Evolutionary conservation across 2,329 filamentous ascomycete genomes (phyloP), one percentile per base, ranked within the genome.

Genomic region (Pestalotiopsis sp.): DNA sequence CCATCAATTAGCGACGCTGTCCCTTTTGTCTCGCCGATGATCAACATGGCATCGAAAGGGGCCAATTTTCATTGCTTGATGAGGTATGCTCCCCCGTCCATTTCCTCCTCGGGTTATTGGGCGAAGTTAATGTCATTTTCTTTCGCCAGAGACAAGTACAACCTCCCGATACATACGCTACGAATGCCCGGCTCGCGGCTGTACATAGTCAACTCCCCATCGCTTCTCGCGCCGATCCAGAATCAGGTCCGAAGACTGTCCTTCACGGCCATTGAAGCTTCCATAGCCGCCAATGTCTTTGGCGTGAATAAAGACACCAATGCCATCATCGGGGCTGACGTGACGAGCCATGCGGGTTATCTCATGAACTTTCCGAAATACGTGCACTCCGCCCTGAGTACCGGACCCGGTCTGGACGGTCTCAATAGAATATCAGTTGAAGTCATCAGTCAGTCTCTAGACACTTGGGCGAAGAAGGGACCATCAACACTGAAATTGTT

Each of bases 381-480:
- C 20, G 41, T 72, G 2, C 69, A 72, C 60, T 36, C 69, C 0
- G 68, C 70, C 4, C 57, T 74, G 0, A 65, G 60, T 4, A 36
- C 73, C 4, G 74, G 73, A 0, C 61, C 69, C 1, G 66, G 55
- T 2, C 38, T 75, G 2, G 72, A 74, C 65, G 68, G 69, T 2
- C 68, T 75, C 66, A 73, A 62, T 36, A 4, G 5, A 3, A 62
- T 36, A 31, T 31, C 59, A 71, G 23, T 73, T 14, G 60, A 71
- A 52, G 58, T 68, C 2, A 65, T 75, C 49, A 23, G 67, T 13
- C 52, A 67, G 1, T 72, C 69, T 17, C 45, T 74, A 25, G 67
- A 71, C 14, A 55, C 17, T 25, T 65, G 36, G 31, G 49, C 63
- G 3, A n/a, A 41, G 6, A 31, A 45, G 7, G 68, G 70, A 31